Evolutionary conservation across 345 rosid species (phyloP), one percentile per base, ranked within the genome.

Genomic region (Eucalyptus victrix): DNA sequence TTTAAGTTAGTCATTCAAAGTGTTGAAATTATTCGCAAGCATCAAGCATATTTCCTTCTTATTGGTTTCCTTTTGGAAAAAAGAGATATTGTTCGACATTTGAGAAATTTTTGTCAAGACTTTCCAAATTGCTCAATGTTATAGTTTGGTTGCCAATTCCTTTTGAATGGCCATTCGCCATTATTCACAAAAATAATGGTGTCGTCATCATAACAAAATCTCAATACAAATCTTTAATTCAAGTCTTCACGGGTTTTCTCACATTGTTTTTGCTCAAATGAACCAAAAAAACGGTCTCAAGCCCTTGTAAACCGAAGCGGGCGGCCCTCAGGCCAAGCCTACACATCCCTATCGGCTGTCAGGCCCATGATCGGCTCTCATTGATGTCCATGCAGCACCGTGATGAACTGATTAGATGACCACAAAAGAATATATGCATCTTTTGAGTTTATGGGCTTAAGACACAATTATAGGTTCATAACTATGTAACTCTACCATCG

Each of bases 161-260:
- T 62, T 62, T 62, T 62, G 17, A 28, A 62, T 62, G 69, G 34
- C 17, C 69, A 28, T 56, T 6, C 30, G 19, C 62, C 62, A 23
- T 56, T 56, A 5, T 56, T 56, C 62, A 56, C 30, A 56, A 26
- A 56, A 56, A 56, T 26, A 56, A 56, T 26, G 0, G 13, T 56
- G 30, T 26, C 13, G 6, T 56, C 0, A 24, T 26, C 62, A 56
- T 4, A 56, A 23, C 0, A 56, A 24, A 4, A 26, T 56, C 30
- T 0, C 0, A 23, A 56, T 53, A 19, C 58, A 21, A 21, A 53
- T 53, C 30, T 56, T 56, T 0, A 0, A 0, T 9, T 56, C 14
- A 0, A 56, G 30, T 56, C 14, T 23, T 26, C 30, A 56, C 30
- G 0, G 21, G 30, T 56, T 24, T 56, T 56, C 30, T 23, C 62